Conservation (phyloP, 1,284 basidiomycete genomes). For the Wallemia hederae region DNA sequence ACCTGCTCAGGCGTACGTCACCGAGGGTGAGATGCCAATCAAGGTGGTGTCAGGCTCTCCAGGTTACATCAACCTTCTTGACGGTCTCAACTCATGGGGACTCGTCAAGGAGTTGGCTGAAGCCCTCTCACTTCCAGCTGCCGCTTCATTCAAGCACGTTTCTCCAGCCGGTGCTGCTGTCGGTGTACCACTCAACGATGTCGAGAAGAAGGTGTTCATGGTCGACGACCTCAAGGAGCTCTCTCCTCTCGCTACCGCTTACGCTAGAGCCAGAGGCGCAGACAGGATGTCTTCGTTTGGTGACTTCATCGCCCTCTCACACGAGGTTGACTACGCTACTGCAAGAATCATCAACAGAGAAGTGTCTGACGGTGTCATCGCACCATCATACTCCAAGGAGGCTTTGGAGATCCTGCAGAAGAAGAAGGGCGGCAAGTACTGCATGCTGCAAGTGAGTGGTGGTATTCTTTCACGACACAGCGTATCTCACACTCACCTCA, state of each 20-base stretch:
- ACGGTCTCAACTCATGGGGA: slow-evolving; percentile 88
- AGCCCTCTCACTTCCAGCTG: slow-evolving; percentile 53
- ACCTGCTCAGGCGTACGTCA: slow-evolving; percentile 87
- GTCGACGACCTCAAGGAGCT: slow-evolving; percentile 77
- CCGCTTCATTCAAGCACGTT: slow-evolving; percentile 98
- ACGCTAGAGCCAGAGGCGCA: slow-evolving; percentile 84
- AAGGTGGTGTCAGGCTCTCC: slow-evolving; percentile 82
- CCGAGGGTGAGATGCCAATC: slow-evolving; percentile 69
- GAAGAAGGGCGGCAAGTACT: slow-evolving; percentile 99
- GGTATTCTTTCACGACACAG: not conserved
- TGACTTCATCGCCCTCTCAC: slow-evolving; percentile 88
- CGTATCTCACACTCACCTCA: slow-evolving; percentile 15
- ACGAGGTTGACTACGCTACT: slow-evolving; percentile 71
- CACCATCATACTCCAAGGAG: slow-evolving; percentile 64
- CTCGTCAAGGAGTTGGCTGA: slow-evolving; percentile 80
- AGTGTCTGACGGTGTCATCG: slow-evolving; percentile 92
- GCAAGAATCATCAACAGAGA: slow-evolving; percentile 90
- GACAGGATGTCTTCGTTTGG: slow-evolving; percentile 99
- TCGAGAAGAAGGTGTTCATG: slow-evolving; percentile 80
- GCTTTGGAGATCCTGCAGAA: slow-evolving; percentile 73
- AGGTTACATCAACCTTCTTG: slow-evolving; percentile 97
- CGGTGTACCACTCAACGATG: slow-evolving; percentile 50
- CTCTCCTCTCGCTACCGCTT: slow-evolving; percentile 68
- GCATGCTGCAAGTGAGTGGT: slow-evolving; percentile 47
- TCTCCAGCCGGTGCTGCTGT: slow-evolving; percentile 91